Evolutionary conservation across 192 early-diverging fungal genomes (phyloP).

Genomic region (Dissophora globulifera): DNA sequence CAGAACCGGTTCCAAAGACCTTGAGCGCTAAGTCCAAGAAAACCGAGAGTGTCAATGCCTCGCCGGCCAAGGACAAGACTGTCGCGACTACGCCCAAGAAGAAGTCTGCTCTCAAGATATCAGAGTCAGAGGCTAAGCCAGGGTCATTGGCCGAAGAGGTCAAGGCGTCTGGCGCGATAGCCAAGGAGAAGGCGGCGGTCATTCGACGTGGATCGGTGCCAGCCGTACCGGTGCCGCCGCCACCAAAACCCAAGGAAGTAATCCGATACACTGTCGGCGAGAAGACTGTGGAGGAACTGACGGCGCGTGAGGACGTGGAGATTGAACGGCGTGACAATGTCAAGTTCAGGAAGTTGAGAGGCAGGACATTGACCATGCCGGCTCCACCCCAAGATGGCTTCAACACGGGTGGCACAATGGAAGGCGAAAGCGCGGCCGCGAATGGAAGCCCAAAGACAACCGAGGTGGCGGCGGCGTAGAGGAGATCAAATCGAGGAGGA

Average conservation of each 20-base stretch:
- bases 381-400: constrained; percentile 32
- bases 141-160: neutral
- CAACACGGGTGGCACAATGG: neutral
- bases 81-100: constrained; percentile 5
- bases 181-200: constrained; percentile 15
- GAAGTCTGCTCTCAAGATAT: neutral
- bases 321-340: constrained; percentile 46
- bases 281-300: constrained; percentile 48
- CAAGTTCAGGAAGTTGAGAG: constrained; percentile 46
- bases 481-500: too few species aligned
- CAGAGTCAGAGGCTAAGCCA: neutral
- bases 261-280: constrained; percentile 49
- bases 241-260: constrained; percentile 44
- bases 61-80: constrained; percentile 21
- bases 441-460: neutral
- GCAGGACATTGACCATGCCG: constrained; percentile 44
- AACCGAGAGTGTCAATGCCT: neutral
- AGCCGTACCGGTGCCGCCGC: constrained; percentile 35
- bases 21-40: constrained; percentile 12
- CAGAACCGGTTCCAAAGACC: neutral
- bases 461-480: neutral
- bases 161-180: neutral
- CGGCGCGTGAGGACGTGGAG: constrained; percentile 42
- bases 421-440: neutral
- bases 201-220: constrained; percentile 35